phyloP scores from a whole-genome alignment of 2,329 filamentous ascomycete genomes.

The Alternaria postmessia region DNA sequence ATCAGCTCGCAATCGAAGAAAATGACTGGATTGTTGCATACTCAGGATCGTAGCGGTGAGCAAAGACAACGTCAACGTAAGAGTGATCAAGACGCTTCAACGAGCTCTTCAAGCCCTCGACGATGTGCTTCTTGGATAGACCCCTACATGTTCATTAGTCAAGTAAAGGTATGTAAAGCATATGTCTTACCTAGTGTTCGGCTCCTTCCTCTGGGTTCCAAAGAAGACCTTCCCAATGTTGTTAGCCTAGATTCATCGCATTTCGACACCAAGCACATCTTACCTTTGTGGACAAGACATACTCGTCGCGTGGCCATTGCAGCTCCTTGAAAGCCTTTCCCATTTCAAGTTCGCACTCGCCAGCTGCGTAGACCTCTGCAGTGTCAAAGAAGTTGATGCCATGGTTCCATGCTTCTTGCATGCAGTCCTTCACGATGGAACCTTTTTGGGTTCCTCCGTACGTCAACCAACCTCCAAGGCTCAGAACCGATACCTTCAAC shows the following conservation, averaged over 20 bases:
- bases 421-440: conserved; percentile 60
- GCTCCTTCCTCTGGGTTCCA: conserved; percentile 66
- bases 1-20: conserved; percentile 7
- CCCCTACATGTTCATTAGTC: conserved; percentile 38
- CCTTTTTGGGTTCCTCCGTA: conserved; percentile 59
- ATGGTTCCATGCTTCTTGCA: conserved; percentile 59
- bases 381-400: conserved; percentile 62
- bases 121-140: conserved; percentile 60
- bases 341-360: conserved; percentile 70
- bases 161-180: neutral
- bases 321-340: conserved; percentile 59
- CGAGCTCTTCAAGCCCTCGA: conserved; percentile 67
- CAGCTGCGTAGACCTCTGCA: conserved; percentile 63
- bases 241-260: conserved; percentile 9
- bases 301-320: conserved; percentile 55
- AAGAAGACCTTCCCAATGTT: conserved; percentile 57
- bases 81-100: conserved; percentile 67
- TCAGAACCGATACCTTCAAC: conserved; percentile 61
- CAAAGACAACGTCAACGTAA: conserved; percentile 73
- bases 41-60: conserved; percentile 66
- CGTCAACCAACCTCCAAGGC: conserved; percentile 57
- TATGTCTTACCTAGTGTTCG: conserved; percentile 54
- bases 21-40: conserved; percentile 20
- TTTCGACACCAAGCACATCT: neutral
- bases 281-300: conserved; percentile 39